These are phyloP conservation scores for Lumnitzera racemosa DNA, from an alignment of 345 rosid genomes.

Conservation along the genomic window DNA sequence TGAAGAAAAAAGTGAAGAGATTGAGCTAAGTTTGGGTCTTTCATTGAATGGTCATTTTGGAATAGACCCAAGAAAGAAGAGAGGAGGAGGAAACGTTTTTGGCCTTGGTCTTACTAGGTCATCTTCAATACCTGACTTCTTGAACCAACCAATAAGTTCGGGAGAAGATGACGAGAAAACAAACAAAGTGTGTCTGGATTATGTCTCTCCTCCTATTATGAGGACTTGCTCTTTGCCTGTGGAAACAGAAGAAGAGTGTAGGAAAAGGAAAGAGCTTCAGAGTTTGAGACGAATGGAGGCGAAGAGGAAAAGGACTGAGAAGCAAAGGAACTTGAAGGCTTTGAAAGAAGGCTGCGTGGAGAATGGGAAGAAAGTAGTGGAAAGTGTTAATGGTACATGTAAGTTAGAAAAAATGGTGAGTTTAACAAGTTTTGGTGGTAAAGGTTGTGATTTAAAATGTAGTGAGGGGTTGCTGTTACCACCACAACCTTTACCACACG, in stretches of 20 bases:
- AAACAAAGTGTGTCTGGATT: too few relatives aligned
- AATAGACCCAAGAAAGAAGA: conserved; percentile 48
- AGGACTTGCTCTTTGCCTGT: conserved; percentile 65
- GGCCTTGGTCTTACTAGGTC: conserved; percentile 28
- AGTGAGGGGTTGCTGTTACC: conserved; percentile 5
- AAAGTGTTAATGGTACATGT: neutral
- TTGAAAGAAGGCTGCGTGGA: conserved; percentile 23
- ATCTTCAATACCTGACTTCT: conserved; percentile 53
- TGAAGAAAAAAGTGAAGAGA: conserved; percentile 17
- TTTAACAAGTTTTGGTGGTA: conserved; percentile 7
- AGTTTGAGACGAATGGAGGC: conserved; percentile 60
- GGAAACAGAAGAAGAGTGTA: conserved; percentile 61
- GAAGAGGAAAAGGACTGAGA: conserved; percentile 73
- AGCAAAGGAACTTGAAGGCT: conserved; percentile 33
- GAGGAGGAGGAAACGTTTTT: conserved; percentile 2
- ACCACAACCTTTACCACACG: conserved; percentile 6
- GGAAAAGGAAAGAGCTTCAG: conserved; percentile 69
- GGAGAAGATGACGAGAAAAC: too few relatives aligned
- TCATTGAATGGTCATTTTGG: conserved; percentile 82
- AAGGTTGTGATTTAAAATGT: neutral
- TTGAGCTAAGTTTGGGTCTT: conserved; percentile 71
- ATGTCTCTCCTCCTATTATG: conserved; percentile 14
- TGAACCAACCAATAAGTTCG: conserved; percentile 15
- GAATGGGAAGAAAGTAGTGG: conserved; percentile 13
- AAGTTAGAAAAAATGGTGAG: conserved; percentile 7